Evolutionary conservation across 768 basidiomycete genomes (phyloP), one percentile per base, ranked within the genome.

Genomic region (Gyrodon lividus): DNA sequence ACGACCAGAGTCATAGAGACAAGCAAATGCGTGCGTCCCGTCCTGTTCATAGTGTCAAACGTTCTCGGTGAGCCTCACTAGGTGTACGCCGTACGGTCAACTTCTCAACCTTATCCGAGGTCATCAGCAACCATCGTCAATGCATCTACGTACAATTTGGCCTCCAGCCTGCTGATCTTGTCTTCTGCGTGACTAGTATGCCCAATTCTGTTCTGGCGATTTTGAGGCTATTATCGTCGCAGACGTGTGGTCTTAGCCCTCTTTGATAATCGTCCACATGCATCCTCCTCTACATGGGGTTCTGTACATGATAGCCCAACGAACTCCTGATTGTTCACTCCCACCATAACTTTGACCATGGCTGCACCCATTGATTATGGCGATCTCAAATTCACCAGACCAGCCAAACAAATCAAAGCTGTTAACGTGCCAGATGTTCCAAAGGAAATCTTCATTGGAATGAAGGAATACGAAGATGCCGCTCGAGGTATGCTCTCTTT

Each of bases 401-500:
- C 73, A 0, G 70, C 70, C 4, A 57, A 64, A 30, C 69, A 70
- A 39, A 72, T 75, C 55, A 75, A 76, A 48, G 68, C 71, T 0
- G 60, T 75, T 48, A 69, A 72, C 45, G 64, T 71, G 19, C 62
- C 62, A 5, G 53, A 62, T 26, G 43, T 75, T 23, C 68, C 70
- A 0, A 52, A 63, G 47, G 64, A 66, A 31, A 70, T 71, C 39
- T 64, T 71, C 26, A 61, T 67, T 52, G 70, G 62, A 13, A 62
- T 76, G 68, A 65, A 61, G 43, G 62, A 62, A 39, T 75, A 76
- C 34, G 70, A 76, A 60, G 70, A 74, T 35, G 68, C 73, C 12
- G 61, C 63, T 42, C 63, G 72, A 57, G 72, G 73, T 63, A 44
- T 17, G 52, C 46, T 3, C 31, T 17, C 19, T 46, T 19, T 35